Base-by-base conservation (phyloP, 331 rosid genomes). In the Malus hybrid region DNA sequence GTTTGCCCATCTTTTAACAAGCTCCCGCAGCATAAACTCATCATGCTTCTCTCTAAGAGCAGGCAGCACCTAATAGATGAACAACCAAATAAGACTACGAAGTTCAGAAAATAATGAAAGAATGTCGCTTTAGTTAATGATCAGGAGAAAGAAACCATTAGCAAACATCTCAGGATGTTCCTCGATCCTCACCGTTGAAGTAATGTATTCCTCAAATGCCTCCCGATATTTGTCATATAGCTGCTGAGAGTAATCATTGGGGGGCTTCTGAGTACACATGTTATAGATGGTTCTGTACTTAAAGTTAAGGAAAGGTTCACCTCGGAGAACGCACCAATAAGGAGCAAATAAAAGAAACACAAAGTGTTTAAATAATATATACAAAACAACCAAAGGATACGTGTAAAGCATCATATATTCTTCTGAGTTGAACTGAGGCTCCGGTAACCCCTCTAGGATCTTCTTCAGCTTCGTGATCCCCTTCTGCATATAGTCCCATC, bases 1-100 rank as follows among this genome's bases (percentile, higher is more conserved):
- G 66, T 86, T 89, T 46, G 65, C 22, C 97, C 97, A 92, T 73
- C 97, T 86, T 68, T 67, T 77, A 24, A 86, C 93, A 39, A 92
- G 92, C 73, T 92, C 97, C 80, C 87, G 82, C 80, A 92, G 72
- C 97, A 88, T 85, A 75, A 80, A 92, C 22, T 88, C 97, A 56
- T 85, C 92, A 14, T 89, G 96, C 80, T 88, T 92, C 75, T 88
- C 93, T 69, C 77, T 81, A 30, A 92, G 70, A 39, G 89, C 75
- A 2, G 90, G 93, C 77, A 92, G 52, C 77, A 92, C 93, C 97
- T 92, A 71, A 33, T 7, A 42, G 36, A 80, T n/a, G 10, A 64
- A 10, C 8, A 26, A 18, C 8, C n/a, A 62, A 32, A 53, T 12
- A 28, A 16, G 22, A 9, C 24, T 11, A 61, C 0, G 26, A 61